A percentile compares a stretch with the other conserved stretches of the same genome.
phyloP scores from a whole-genome alignment of 2,329 filamentous ascomycete genomes.

The Grosmannia penicillata region DNA sequence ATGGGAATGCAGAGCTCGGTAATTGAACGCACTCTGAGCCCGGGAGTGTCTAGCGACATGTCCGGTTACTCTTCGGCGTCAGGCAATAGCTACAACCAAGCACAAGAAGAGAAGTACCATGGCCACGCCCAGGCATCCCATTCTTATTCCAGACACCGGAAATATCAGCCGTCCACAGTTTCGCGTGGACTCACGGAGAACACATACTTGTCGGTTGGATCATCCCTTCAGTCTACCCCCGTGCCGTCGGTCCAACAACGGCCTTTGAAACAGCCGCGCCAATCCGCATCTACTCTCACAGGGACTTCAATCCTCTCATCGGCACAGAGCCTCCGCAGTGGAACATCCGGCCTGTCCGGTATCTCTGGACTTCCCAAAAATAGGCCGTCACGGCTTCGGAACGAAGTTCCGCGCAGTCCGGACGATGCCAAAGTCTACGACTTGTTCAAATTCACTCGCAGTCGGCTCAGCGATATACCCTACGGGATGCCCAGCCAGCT shows the following conservation, averaged over 20 bases:
- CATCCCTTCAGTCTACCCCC: constrained; percentile 31
- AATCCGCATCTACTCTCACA: no score
- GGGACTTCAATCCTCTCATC: no score
- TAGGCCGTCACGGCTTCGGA: constrained; percentile 57
- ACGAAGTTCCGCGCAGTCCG: constrained; percentile 68
- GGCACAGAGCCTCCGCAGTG: constrained; percentile 19
- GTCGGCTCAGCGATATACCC: constrained; percentile 66
- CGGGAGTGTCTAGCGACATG: constrained; percentile 47
- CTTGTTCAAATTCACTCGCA: constrained; percentile 74
- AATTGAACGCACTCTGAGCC: constrained; percentile 51
- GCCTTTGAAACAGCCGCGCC: background rate
- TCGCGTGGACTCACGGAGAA: constrained; percentile 45
- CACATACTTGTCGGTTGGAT: constrained; percentile 55
- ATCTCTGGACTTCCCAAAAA: no score
- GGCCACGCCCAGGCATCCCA: constrained; percentile 26
- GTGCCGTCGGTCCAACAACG: constrained; percentile 1
- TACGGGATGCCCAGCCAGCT: constrained; percentile 60
- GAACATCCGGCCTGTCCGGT: no score
- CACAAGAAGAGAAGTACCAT: background rate
- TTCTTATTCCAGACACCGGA: no score
- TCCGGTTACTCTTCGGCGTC: constrained; percentile 40
- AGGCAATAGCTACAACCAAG: constrained; percentile 14
- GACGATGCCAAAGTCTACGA: constrained; percentile 59
- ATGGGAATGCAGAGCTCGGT: constrained; percentile 46
- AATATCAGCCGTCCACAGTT: constrained; percentile 1